Evolutionary conservation across 2,329 filamentous ascomycete genomes (phyloP).

Genomic region (Pyrenochaeta sp.): DNA sequence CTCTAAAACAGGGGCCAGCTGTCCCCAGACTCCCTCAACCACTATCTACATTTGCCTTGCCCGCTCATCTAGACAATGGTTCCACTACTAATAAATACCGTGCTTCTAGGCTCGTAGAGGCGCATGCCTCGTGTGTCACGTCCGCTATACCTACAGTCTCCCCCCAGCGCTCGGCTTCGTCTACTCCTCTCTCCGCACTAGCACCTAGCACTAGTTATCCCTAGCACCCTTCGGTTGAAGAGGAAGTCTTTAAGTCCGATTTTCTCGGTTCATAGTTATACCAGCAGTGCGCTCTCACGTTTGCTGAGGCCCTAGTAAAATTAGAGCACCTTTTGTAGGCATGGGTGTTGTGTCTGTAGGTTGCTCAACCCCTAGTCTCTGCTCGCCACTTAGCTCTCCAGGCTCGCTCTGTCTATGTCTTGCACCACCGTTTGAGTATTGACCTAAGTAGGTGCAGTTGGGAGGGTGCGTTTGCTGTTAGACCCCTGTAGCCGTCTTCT

Average conservation of each 20-base stretch:
- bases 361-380: constrained; percentile 15
- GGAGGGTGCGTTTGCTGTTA: constrained; percentile 11
- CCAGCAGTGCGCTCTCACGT: constrained; percentile 16
- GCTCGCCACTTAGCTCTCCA: constrained; percentile 5
- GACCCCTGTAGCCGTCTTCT: constrained; percentile 4
- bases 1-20: too few species aligned
- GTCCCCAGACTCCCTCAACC: too few species aligned
- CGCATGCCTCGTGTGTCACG: constrained; percentile 16
- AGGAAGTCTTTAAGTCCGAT: constrained; percentile 24
- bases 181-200: constrained; percentile 13
- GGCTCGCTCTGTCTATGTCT: constrained; percentile 1
- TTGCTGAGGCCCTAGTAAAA: constrained; percentile 19
- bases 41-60: too few species aligned
- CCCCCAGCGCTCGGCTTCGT: constrained; percentile 16
- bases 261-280: constrained; percentile 21
- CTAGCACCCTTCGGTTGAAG: constrained; percentile 16
- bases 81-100: constrained; percentile 3
- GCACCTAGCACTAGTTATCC: constrained; percentile 12
- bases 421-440: constrained; percentile 11
- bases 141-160: constrained; percentile 19
- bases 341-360: constrained; percentile 12
- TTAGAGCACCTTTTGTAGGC: constrained; percentile 16
- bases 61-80: too few species aligned
- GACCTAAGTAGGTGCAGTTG: constrained; percentile 1
- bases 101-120: constrained; percentile 20